Evolutionary conservation across 2,329 filamentous ascomycete species (phyloP), one percentile per base, ranked within the genome.

Genomic region (Sphaerostilbella broomeana): DNA sequence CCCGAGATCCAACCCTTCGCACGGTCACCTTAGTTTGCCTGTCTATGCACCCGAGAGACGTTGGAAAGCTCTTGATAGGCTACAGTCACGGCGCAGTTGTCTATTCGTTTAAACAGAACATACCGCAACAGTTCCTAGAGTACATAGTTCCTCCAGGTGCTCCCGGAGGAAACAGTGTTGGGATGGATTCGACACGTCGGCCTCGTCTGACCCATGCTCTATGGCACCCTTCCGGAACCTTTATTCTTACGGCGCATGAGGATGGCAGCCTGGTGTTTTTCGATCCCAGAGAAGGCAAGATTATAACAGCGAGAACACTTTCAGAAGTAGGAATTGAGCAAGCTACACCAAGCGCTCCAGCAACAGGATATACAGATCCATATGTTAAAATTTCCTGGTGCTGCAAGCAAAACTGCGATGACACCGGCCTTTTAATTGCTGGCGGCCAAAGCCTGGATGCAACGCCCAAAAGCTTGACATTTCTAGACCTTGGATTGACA

Each of bases 181-280:
- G 73, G 6, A 63, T 78, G 24, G 77, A 80, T 41, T 72, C 73
- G 11, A 58, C 75, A 43, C 78, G 89, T 35, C 77, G 72, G 51
- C 92, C 90, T 11, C 77, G 74, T 42, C 63, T 97, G 45, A 86
- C 81, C 1, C 85, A 94, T 51, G 89, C 87, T 1, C 61, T 90
- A 12, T 98, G 90, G 89, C 92, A 98, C 64, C 92, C 92, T 0
- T 94, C 86, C 1, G 92, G 89, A 0, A 94, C 86, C 0, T 95
- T 95, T 53, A 67, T 95, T 25, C 58, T 92, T 49, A 94, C 87
- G 0, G 85, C 81, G 1, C 85, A 95, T 55, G 88, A 95, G 40
- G 92, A 98, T 57, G 83, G 84, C 22, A 95, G 86, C 51, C 67
- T 98, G 32, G 90, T 94, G 0, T 84, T 97, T 50, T 98, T 90